Base-by-base conservation (phyloP, 2,329 filamentous ascomycete genomes). In the Coniochaeta sp. region DNA sequence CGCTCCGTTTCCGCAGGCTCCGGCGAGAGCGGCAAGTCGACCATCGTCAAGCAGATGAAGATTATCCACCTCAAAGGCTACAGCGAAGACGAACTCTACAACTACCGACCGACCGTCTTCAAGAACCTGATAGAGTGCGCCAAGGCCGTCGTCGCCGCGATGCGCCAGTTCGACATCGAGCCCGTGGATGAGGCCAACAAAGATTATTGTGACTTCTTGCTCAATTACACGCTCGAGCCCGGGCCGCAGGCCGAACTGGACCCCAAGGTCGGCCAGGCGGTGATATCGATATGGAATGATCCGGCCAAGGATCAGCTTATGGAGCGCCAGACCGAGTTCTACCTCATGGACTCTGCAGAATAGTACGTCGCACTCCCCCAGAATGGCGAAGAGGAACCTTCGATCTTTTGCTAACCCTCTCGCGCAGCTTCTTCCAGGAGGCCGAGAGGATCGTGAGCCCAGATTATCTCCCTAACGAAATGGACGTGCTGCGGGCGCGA, bases 21-120 rank as follows among this genome's bases (percentile, higher is more conserved):
- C 65, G 95, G 95, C 66, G 95, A 99, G 79, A 98, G 93, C 76
- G 95, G 95, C 67, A 99, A 99, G 78, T 98, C 95, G 61, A 99
- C 95, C 10, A 98, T 99, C 69, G 95, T 99, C 67, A 99, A 99
- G 77, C 95, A 99, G 81, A 99, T 99, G 95, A 99, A 98, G 78
- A 99, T 99, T 69, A 98, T 99, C 71, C 95, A 99, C 72, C 89
- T 98, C 70, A 96, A 97, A 77, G 95, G 95, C 62, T 99, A 99
- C 76, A 93, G 91, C 12, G 87, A 91, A 66, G 93, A 98, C 69
- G 95, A 99, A 75, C 82, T 98, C 57, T 89, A 89, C 69, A 89
- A 96, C 72, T 98, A 98, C 79, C 89, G 95, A 62, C 86, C 96
- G 63, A 98, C 95, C 36, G 92, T 99, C 62, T 99, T 96, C 81